Evolutionary conservation across 306 rosid species (phyloP), one percentile per base, ranked within the genome.

Genomic region (Citrullus colocynthis): DNA sequence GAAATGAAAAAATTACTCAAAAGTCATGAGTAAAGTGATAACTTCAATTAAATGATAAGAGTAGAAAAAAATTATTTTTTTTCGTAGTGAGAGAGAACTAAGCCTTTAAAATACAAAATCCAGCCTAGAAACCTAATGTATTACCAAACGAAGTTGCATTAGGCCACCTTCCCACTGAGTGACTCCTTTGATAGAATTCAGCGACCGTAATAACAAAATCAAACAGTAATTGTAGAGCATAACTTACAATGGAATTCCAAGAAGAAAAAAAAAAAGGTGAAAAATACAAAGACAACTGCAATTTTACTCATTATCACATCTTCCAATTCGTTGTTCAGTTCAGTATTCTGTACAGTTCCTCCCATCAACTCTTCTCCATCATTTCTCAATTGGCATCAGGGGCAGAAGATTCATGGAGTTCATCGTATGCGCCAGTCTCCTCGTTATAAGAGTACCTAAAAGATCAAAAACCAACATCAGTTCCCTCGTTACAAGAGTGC

Each of bases 351-450:
- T 75, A 75, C 55, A 75, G 52, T 34, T 55, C 9, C 21, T 65
- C 37, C 61, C 57, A 61, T 58, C 14, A 56, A 39, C 34, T 21
- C 44, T 32, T 78, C 80, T 24, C 55, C 58, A 74, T 66, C 58
- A 74, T 66, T 61, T 84, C 84, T 70, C 56, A 70, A n/a, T 44
- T 70, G 59, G 41, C 76, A 48, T 48, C 59, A 28, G 44, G 32
- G 58, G 76, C 59, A 7, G 76, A 49, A 78, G 78, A 88, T 79
- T 77, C 88, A 0, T 67, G 69, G 81, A 90, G 79, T 83, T 89
- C 97, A 10, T 84, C 85, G 30, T 92, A 92, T 11, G 86, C 45
- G 77, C 84, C 83, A 7, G 87, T 89, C 84, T 88, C 97, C 83
- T 88, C 92, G 15, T 90, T 84, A 45, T 74, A 82, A 6, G 82